Percentiles rank a stretch among this genome's conserved stretches.
Conservation (phyloP, 345 rosid species). For the Reutealis trisperma region DNA sequence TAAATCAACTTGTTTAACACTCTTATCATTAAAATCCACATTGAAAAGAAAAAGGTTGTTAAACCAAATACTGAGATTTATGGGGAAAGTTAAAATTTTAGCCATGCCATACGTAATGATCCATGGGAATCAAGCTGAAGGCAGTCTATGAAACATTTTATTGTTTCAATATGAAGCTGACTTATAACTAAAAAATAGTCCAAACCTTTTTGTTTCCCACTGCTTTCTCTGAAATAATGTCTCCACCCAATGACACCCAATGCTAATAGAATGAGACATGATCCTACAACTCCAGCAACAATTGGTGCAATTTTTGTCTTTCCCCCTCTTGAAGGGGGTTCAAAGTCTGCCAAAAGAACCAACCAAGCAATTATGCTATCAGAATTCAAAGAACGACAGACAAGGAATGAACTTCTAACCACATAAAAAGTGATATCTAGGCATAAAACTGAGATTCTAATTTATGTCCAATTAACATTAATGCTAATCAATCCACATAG, state of each 20-base stretch:
- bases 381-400: neutral
- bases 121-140: no score
- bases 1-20: no score
- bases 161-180: neutral
- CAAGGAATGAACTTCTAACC: neutral
- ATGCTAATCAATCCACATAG: neutral
- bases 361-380: neutral
- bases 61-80: no score
- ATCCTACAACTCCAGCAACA: slow-evolving; percentile 23
- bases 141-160: neutral
- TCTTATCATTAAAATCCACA: no score
- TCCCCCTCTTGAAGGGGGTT: neutral
- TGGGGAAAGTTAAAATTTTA: no score
- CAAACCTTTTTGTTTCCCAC: slow-evolving; percentile 20
- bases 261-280: slow-evolving; percentile 6
- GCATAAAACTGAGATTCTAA: neutral
- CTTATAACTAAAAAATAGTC: neutral
- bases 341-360: slow-evolving; percentile 25
- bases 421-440: neutral
- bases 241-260: slow-evolving; percentile 29
- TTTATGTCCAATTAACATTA: neutral
- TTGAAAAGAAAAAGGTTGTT: no score
- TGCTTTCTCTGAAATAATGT: slow-evolving; percentile 16
- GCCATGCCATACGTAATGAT: no score
- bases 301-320: slow-evolving; percentile 6